Conservation (phyloP, 1,284 basidiomycete genomes). For the Heterobasidion irregulare region DNA sequence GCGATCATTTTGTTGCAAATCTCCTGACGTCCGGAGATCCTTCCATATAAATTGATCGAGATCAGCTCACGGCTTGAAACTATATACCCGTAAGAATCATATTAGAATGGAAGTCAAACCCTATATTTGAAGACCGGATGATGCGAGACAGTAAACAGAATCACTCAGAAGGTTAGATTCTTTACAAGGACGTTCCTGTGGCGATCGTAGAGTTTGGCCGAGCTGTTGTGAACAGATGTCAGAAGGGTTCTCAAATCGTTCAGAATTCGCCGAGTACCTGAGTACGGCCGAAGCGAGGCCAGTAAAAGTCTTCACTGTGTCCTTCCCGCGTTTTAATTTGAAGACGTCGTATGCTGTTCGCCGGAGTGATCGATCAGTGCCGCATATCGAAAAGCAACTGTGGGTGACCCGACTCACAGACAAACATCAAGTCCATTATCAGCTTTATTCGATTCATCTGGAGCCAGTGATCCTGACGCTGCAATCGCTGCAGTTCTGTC, state of each 20-base stretch:
- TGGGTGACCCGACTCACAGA: slow-evolving; percentile 47
- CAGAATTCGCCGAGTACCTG: slow-evolving; percentile 38
- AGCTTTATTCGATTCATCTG: slow-evolving; percentile 61
- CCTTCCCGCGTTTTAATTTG: slow-evolving; percentile 47
- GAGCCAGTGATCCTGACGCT: slow-evolving; percentile 68
- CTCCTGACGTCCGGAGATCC: background rate
- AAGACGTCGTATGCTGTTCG: slow-evolving; percentile 46
- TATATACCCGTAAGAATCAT: background rate
- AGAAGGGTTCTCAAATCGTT: slow-evolving; percentile 4
- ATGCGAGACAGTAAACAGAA: background rate
- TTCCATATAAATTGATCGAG: background rate
- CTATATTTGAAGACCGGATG: background rate
- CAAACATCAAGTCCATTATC: slow-evolving; percentile 74
- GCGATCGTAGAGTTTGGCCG: slow-evolving; percentile 61
- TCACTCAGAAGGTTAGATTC: slow-evolving; percentile 19
- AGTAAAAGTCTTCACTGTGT: slow-evolving; percentile 54
- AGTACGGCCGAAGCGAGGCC: slow-evolving; percentile 63
- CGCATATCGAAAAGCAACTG: background rate
- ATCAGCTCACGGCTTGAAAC: background rate
- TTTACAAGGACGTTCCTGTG: slow-evolving; percentile 55
- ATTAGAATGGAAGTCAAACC: background rate
- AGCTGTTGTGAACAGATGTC: slow-evolving; percentile 28
- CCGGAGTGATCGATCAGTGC: background rate
- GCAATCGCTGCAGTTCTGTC: slow-evolving; percentile 58
- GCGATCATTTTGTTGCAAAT: background rate